phyloP scores from a whole-genome alignment of 768 basidiomycete genomes.

The Mycena capillaripes region DNA sequence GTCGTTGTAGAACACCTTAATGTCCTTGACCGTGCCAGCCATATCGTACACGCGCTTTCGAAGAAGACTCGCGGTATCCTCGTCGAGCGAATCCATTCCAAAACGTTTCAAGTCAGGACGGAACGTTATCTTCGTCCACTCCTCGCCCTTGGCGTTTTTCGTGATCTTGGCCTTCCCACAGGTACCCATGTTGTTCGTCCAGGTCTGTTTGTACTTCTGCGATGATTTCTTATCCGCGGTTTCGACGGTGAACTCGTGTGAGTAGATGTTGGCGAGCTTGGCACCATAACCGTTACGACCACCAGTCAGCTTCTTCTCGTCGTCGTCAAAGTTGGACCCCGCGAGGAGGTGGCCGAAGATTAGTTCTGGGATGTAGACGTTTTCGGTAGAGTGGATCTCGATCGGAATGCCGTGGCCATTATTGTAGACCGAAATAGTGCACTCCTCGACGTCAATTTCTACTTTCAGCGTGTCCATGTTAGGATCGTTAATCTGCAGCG shows the following conservation, averaged over 20 bases:
- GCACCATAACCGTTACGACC: conserved; percentile 99
- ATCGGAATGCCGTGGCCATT: conserved; percentile 97
- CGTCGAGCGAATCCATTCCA: conserved; percentile 92
- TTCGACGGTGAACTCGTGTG: conserved; percentile 94
- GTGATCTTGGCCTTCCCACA: conserved; percentile 94
- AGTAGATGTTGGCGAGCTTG: conserved; percentile 98
- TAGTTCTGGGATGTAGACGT: conserved; percentile 95
- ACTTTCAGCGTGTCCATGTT: conserved; percentile 95
- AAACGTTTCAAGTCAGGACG: conserved; percentile 93
- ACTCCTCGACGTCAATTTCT: conserved; percentile 85
- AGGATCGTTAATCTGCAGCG: conserved; percentile 86
- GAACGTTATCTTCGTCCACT: conserved; percentile 94
- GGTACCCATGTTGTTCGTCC: conserved; percentile 93
- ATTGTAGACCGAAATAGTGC: conserved; percentile 93
- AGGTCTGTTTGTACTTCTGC: conserved; percentile 96
- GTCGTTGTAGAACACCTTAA: conserved; percentile 95
- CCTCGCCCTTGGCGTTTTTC: conserved; percentile 88
- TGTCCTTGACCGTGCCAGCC: conserved; percentile 93
- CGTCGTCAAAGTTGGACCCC: conserved; percentile 97
- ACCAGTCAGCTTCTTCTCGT: conserved; percentile 98
- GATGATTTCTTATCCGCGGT: conserved; percentile 89
- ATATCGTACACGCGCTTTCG: conserved; percentile 97
- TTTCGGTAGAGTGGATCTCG: conserved; percentile 93
- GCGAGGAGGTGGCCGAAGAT: conserved; percentile 97
- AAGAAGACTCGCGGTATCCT: conserved; percentile 89